Conservation (phyloP, 1,284 basidiomycete species). For the Cryptococcus sp. region DNA sequence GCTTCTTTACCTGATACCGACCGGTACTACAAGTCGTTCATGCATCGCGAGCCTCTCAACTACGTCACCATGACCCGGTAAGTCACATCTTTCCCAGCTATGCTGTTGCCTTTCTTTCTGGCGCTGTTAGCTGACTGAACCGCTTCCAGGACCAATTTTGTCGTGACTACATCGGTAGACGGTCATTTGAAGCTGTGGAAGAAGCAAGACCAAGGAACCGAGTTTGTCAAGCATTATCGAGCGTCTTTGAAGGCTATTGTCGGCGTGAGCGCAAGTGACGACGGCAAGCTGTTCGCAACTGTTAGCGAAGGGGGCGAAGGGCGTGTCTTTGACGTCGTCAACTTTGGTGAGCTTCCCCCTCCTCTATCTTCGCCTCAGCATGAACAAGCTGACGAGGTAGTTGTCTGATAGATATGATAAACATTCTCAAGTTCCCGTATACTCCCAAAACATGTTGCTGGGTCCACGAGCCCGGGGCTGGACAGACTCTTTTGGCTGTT, state of each 20-base stretch:
- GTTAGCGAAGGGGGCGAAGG: conserved; percentile 80
- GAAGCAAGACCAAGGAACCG: conserved; percentile 88
- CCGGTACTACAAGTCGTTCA: conserved; percentile 95
- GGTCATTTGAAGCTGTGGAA: conserved; percentile 99
- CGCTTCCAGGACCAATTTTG: conserved; percentile 74
- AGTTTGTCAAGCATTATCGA: conserved; percentile 91
- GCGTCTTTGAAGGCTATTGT: conserved; percentile 83
- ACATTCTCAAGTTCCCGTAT: conserved; percentile 88
- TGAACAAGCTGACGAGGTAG: neutral
- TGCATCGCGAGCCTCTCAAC: conserved; percentile 93
- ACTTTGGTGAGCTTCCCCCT: conserved; percentile 69
- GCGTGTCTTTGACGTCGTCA: conserved; percentile 96
- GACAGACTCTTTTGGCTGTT: conserved; percentile 85
- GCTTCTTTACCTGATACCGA: conserved; percentile 89
- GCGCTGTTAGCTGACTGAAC: no score
- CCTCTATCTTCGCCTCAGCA: neutral
- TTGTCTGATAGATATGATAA: conserved; percentile 83
- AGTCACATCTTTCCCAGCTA: conserved; percentile 31
- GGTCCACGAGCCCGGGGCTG: conserved; percentile 87
- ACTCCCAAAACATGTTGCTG: conserved; percentile 85
- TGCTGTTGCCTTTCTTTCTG: neutral
- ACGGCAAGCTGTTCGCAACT: conserved; percentile 89
- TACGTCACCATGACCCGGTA: conserved; percentile 83
- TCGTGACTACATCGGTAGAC: conserved; percentile 92
- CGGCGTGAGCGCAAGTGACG: conserved; percentile 81